These are phyloP conservation scores for Crithidia mellificae DNA, from an alignment of 208 protist genomes.

Conservation along the genomic window DNA sequence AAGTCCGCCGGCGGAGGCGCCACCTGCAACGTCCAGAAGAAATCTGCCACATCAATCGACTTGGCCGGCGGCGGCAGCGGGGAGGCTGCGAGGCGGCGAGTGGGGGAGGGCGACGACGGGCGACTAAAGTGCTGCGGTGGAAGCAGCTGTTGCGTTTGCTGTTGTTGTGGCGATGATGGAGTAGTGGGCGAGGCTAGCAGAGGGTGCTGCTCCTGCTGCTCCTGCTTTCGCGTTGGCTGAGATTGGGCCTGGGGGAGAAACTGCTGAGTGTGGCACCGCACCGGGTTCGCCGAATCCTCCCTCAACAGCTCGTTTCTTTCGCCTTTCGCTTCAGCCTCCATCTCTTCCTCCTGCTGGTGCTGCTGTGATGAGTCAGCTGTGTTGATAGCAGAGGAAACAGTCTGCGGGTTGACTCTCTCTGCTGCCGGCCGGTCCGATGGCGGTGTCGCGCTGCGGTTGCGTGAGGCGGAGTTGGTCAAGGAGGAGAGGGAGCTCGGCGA, in stretches of 20 bases:
- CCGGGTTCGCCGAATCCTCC: background rate
- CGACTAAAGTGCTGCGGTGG: background rate
- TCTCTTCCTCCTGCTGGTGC: too few relatives aligned
- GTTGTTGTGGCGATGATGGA: too few relatives aligned
- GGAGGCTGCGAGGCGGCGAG: background rate
- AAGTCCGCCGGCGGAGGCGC: constrained; percentile 29
- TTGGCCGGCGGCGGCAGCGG: background rate
- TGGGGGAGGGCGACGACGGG: background rate
- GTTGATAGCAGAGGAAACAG: too few relatives aligned
- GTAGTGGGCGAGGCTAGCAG: too few relatives aligned
- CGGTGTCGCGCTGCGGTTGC: background rate
- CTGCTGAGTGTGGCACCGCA: background rate
- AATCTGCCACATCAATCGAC: constrained; percentile 24
- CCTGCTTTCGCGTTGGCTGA: too few relatives aligned
- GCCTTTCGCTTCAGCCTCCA: too few relatives aligned
- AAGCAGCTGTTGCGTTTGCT: background rate
- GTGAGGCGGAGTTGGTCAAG: constrained; percentile 6
- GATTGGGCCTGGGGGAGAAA: background rate
- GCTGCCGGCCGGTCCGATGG: background rate
- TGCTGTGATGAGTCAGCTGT: too few relatives aligned
- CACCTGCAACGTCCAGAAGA: constrained; percentile 43
- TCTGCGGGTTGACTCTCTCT: too few relatives aligned
- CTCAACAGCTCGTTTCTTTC: too few relatives aligned
- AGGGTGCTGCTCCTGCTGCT: too few relatives aligned
- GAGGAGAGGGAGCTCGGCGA: constrained; percentile 11